A percentile compares a stretch with the other conserved stretches of the same genome.
These are phyloP conservation scores for Pseudognaphalium luteoalbum DNA, from an alignment of 129 eudicot species.

Conservation along the genomic window DNA sequence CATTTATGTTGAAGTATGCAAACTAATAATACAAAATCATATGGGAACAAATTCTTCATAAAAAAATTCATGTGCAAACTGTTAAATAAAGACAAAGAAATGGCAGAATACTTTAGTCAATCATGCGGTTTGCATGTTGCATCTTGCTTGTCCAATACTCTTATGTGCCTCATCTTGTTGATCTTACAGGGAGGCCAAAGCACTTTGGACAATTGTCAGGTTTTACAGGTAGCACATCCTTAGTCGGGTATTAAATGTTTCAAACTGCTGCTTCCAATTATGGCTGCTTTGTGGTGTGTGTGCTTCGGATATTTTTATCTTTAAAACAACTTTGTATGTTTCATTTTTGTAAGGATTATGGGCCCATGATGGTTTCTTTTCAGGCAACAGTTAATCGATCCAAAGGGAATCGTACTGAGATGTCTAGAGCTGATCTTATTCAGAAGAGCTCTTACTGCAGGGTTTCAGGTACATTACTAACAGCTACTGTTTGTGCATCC, in stretches of 20 bases:
- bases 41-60: not conserved
- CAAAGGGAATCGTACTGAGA: conserved; percentile 91
- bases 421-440: conserved; percentile 79
- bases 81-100: not conserved
- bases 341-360: conserved; percentile 1
- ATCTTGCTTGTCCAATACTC: conserved; percentile 2
- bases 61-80: not conserved
- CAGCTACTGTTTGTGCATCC: not conserved
- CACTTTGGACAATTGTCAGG: conserved; percentile 37
- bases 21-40: not conserved
- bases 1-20: conserved; percentile 16
- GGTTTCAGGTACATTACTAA: conserved; percentile 62
- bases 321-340: not conserved
- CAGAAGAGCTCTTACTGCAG: conserved; percentile 89
- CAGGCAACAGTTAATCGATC: conserved; percentile 93
- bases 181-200: conserved; percentile 34
- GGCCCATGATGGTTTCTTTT: conserved; percentile 10
- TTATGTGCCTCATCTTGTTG: conserved; percentile 19
- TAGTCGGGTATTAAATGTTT: not conserved
- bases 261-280: not conserved
- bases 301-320: not conserved
- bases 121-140: not conserved
- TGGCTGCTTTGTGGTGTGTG: not conserved
- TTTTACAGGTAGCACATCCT: conserved; percentile 26
- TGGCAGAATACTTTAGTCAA: not conserved